Conservation (phyloP, 192 early-diverging fungal genomes). For the Umbelopsis vinacea region DNA sequence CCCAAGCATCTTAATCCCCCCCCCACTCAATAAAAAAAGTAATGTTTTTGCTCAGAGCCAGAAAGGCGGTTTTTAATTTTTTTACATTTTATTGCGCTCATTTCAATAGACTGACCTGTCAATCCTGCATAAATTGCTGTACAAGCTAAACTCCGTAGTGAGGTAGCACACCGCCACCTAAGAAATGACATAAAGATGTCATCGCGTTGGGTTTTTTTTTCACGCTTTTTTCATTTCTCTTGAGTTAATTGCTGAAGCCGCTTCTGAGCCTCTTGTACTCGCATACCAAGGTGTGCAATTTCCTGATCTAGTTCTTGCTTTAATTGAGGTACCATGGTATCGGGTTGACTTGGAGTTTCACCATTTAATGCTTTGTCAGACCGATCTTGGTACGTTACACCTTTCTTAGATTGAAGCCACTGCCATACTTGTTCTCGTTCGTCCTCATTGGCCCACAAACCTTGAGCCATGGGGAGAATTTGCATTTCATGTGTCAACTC, state of each 20-base stretch:
- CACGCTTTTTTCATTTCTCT: neutral
- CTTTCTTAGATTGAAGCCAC: neutral
- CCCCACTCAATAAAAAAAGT: no score
- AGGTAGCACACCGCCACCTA: neutral
- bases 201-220: neutral
- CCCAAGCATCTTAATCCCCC: no score
- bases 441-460: neutral
- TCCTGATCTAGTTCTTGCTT: conserved; percentile 12
- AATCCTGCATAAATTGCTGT: no score
- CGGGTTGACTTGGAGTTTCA: neutral
- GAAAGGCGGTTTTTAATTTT: no score
- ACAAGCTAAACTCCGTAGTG: no score
- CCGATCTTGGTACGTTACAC: neutral
- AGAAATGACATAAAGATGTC: neutral
- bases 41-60: no score
- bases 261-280: conserved; percentile 5
- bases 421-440: conserved; percentile 17
- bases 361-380: neutral
- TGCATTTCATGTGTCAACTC: neutral
- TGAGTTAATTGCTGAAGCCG: neutral
- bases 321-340: neutral
- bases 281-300: neutral
- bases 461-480: neutral
- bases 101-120: no score
- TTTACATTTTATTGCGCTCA: no score